A percentile compares a stretch with the other conserved stretches of the same genome.
These are phyloP conservation scores for Moesziomyces globuligerus DNA, from an alignment of 1,284 basidiomycete species.

Conservation along the genomic window DNA sequence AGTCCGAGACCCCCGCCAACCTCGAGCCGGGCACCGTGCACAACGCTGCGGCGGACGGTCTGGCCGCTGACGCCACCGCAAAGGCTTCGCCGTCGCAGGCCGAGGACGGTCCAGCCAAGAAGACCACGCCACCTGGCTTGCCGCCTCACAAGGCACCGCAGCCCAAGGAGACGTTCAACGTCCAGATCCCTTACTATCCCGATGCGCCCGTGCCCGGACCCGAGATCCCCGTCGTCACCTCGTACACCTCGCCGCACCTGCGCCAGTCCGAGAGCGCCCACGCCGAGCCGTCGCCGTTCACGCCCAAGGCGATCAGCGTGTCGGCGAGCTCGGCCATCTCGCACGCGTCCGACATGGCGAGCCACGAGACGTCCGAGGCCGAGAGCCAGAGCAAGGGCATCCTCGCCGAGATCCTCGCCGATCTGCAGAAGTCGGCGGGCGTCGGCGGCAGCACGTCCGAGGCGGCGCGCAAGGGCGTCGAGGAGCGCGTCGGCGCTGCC, in stretches of 20 bases:
- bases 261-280: constrained; percentile 17
- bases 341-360: constrained; percentile 35
- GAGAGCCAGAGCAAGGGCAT: constrained; percentile 30
- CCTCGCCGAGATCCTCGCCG: constrained; percentile 38
- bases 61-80: constrained; percentile 35
- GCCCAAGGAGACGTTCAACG: constrained; percentile 55
- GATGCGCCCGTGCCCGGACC: constrained; percentile 42
- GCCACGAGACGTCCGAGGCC: constrained; percentile 14
- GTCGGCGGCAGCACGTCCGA: constrained; percentile 4
- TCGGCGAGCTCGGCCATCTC: constrained; percentile 46
- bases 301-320: constrained; percentile 47
- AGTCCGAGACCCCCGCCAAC: constrained; percentile 41
- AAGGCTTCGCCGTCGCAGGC: constrained; percentile 31
- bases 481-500: constrained; percentile 35
- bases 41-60: constrained; percentile 48
- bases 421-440: constrained; percentile 27
- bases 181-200: constrained; percentile 58
- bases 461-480: constrained; percentile 18
- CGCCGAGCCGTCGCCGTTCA: constrained; percentile 22
- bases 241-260: constrained; percentile 50
- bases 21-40: constrained; percentile 52
- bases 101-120: constrained; percentile 32
- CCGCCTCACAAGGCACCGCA: constrained; percentile 47
- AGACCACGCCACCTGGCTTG: constrained; percentile 52
- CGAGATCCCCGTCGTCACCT: constrained; percentile 53